phyloP scores from a whole-genome alignment of 176 grass and related monocot genomes.

The Miscanthus lutarioriparius region DNA sequence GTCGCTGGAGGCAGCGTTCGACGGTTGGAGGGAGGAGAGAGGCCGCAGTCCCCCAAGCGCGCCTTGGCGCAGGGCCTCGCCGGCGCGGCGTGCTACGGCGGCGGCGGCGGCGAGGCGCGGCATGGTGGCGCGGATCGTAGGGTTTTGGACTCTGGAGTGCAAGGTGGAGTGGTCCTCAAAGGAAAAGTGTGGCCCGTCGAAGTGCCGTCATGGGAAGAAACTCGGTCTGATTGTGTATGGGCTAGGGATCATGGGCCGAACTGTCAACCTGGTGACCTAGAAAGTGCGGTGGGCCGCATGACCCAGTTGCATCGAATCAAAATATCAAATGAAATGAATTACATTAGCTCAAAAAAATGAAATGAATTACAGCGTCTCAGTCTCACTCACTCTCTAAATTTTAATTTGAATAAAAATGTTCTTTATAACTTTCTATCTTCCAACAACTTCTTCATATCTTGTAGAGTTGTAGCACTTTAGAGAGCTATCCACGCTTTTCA shows the following conservation, averaged over 20 bases:
- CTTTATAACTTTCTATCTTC: not conserved
- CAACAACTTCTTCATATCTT: no score
- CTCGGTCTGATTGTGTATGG: not conserved
- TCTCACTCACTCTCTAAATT: no score
- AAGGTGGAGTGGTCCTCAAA: conserved; percentile 3
- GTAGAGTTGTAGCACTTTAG: no score
- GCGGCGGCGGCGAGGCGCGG: conserved; percentile 44
- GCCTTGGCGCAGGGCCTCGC: conserved; percentile 28
- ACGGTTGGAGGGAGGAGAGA: conserved; percentile 30
- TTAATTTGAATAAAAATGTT: not conserved
- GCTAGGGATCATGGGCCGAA: not conserved
- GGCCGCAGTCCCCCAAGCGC: not conserved
- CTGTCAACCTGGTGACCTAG: no score
- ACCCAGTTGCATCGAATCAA: not conserved
- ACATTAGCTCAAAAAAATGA: not conserved
- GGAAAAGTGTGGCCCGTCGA: conserved; percentile 15
- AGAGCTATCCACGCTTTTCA: no score
- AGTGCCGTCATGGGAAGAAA: not conserved
- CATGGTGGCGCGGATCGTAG: conserved; percentile 42
- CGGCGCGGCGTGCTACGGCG: conserved; percentile 37
- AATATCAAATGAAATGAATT: not conserved
- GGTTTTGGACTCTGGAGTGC: conserved; percentile 32
- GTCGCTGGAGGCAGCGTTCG: conserved; percentile 24
- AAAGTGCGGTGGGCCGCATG: not conserved
- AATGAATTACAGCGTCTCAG: no score